Conservation (phyloP, 768 basidiomycete genomes). For the Boletus coccyginus region DNA sequence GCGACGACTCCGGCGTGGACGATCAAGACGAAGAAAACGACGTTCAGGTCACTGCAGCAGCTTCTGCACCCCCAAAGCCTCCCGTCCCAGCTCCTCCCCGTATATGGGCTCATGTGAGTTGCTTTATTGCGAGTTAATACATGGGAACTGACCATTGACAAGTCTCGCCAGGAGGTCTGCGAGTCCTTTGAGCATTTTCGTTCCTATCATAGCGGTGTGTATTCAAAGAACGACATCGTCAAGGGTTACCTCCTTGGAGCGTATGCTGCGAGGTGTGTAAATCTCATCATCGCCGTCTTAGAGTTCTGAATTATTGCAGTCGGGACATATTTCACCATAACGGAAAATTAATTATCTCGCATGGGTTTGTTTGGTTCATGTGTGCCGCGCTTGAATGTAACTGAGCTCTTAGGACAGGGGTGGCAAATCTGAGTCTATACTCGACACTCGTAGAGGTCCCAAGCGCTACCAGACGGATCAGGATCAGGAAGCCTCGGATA, state of each 20-base stretch:
- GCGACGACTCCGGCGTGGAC: conserved; percentile 1
- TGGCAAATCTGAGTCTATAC: conserved; percentile 62
- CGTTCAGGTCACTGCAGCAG: conserved; percentile 13
- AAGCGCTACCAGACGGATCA: conserved; percentile 42
- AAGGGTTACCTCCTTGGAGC: conserved; percentile 78
- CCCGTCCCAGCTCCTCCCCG: conserved; percentile 30
- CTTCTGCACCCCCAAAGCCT: conserved; percentile 9
- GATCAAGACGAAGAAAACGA: conserved; percentile 10
- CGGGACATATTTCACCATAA: conserved; percentile 64
- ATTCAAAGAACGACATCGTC: conserved; percentile 54
- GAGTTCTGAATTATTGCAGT: conserved; percentile 36
- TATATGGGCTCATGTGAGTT: conserved; percentile 46
- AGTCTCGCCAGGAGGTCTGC: conserved; percentile 86
- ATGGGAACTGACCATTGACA: conserved; percentile 1
- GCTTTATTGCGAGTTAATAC: neutral
- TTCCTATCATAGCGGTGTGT: conserved; percentile 80
- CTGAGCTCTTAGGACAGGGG: conserved; percentile 43
- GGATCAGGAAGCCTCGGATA: conserved; percentile 68
- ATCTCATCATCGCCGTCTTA: neutral
- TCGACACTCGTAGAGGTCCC: conserved; percentile 40
- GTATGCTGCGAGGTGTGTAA: conserved; percentile 58
- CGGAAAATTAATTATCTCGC: conserved; percentile 76
- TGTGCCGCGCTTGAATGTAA: neutral
- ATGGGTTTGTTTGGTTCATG: conserved; percentile 54
- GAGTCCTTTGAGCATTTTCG: conserved; percentile 68